phyloP scores from a whole-genome alignment of 345 rosid genomes.

The Populus ilicifolia region DNA sequence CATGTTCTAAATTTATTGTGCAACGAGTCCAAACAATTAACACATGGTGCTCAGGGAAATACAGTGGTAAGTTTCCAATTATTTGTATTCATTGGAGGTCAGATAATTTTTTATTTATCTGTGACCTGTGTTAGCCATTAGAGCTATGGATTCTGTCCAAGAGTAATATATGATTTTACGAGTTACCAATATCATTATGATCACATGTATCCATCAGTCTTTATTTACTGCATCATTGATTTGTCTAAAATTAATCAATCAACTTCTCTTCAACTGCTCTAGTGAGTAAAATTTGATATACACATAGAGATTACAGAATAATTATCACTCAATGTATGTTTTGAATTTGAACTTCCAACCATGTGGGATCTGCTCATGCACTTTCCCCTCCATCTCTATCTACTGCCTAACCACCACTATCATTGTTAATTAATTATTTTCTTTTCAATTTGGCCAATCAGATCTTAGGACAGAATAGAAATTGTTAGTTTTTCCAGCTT shows the following conservation, averaged over 20 bases:
- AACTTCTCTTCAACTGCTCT: background rate
- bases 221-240: background rate
- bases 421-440: background rate
- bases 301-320: background rate
- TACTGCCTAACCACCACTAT: background rate
- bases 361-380: background rate
- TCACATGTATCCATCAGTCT: background rate
- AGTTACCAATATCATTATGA: background rate
- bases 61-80: constrained; percentile 47
- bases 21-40: constrained; percentile 58
- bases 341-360: background rate
- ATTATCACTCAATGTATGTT: background rate
- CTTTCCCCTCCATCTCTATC: background rate
- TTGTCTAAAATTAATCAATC: background rate
- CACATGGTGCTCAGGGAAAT: constrained; percentile 60
- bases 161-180: background rate
- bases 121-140: background rate
- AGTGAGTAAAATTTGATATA: background rate
- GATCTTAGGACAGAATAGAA: background rate
- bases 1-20: constrained; percentile 58
- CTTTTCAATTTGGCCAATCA: background rate
- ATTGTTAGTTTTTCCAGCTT: background rate
- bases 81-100: background rate
- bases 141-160: background rate
- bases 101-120: background rate